Conservation (phyloP, 2,329 filamentous ascomycete genomes). For the Lasiodiplodia hormozganensis region DNA sequence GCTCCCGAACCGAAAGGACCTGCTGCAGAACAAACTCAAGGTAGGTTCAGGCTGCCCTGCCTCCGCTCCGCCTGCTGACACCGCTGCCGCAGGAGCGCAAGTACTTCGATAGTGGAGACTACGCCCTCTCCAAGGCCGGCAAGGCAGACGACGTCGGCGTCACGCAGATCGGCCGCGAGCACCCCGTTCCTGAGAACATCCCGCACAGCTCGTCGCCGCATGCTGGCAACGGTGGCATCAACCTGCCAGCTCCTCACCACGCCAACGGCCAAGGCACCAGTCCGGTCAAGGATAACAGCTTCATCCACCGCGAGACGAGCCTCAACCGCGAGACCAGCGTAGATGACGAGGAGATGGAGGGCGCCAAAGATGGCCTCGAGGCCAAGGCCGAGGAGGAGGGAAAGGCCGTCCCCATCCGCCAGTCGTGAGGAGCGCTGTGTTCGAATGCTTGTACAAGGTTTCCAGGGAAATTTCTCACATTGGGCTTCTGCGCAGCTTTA, state of each 20-base stretch:
- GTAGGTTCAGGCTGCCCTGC: slow-evolving; percentile 46
- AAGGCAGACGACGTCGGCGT: slow-evolving; percentile 95
- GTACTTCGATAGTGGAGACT: slow-evolving; percentile 97
- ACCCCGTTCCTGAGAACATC: slow-evolving; percentile 94
- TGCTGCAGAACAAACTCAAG: slow-evolving; percentile 97
- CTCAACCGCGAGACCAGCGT: slow-evolving; percentile 76
- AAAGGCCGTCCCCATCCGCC: slow-evolving; percentile 29
- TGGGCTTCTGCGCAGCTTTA: slow-evolving; percentile 26
- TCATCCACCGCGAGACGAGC: slow-evolving; percentile 83
- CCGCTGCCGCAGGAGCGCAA: slow-evolving; percentile 72
- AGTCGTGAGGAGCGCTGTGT: slow-evolving; percentile 23
- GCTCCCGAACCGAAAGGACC: slow-evolving; percentile 92
- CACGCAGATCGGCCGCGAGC: slow-evolving; percentile 90
- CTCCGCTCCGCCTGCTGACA: not conserved
- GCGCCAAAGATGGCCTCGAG: slow-evolving; percentile 47
- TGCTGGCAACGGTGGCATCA: slow-evolving; percentile 32
- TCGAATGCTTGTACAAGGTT: slow-evolving; percentile 15
- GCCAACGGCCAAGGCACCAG: slow-evolving; percentile 67
- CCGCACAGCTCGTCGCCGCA: slow-evolving; percentile 80
- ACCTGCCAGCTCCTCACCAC: slow-evolving; percentile 41
- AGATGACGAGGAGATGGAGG: slow-evolving; percentile 53
- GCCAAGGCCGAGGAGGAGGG: slow-evolving; percentile 38
- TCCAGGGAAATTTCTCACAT: slow-evolving; percentile 17
- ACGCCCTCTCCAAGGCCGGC: slow-evolving; percentile 94
- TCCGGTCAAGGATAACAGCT: slow-evolving; percentile 90